Conservation (phyloP, 2,329 filamentous ascomycete genomes). For the Beauveria sp. region DNA sequence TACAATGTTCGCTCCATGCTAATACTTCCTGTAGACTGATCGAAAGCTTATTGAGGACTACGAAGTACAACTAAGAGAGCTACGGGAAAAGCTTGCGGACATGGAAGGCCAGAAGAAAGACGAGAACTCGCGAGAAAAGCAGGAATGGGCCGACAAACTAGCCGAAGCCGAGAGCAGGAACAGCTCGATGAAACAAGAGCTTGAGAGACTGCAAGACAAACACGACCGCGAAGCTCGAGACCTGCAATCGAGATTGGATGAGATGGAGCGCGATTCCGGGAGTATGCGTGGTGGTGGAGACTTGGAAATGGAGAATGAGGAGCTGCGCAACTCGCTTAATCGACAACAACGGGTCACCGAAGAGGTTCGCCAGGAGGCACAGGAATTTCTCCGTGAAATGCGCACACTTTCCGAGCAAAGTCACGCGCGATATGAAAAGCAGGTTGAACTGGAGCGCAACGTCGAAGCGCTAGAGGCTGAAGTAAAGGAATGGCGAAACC, state of each 20-base stretch:
- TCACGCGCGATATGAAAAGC: constrained; percentile 69
- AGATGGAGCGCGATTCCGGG: constrained; percentile 30
- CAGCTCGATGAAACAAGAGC: constrained; percentile 67
- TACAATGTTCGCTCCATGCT: neutral
- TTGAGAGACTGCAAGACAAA: constrained; percentile 64
- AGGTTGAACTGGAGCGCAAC: constrained; percentile 68
- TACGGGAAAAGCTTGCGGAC: constrained; percentile 65
- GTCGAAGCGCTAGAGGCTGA: constrained; percentile 74
- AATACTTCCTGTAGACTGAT: constrained; percentile 43
- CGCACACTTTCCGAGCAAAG: constrained; percentile 74
- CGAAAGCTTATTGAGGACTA: constrained; percentile 72
- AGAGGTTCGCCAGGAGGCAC: constrained; percentile 77
- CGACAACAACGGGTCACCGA: constrained; percentile 79
- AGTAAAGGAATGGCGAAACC: constrained; percentile 80
- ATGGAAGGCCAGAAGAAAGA: constrained; percentile 73
- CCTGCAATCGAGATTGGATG: constrained; percentile 56
- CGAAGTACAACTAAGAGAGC: constrained; percentile 64
- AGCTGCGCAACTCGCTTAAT: constrained; percentile 54
- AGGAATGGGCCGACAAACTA: constrained; percentile 67
- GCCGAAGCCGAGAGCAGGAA: constrained; percentile 70
- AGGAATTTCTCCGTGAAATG: constrained; percentile 84
- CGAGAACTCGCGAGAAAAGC: constrained; percentile 60
- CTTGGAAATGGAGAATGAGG: constrained; percentile 60
- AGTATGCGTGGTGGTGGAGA: constrained; percentile 28
- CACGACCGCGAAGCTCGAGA: constrained; percentile 56